Base-by-base conservation (phyloP, 192 early-diverging fungal species). In the Backusella luteola region DNA sequence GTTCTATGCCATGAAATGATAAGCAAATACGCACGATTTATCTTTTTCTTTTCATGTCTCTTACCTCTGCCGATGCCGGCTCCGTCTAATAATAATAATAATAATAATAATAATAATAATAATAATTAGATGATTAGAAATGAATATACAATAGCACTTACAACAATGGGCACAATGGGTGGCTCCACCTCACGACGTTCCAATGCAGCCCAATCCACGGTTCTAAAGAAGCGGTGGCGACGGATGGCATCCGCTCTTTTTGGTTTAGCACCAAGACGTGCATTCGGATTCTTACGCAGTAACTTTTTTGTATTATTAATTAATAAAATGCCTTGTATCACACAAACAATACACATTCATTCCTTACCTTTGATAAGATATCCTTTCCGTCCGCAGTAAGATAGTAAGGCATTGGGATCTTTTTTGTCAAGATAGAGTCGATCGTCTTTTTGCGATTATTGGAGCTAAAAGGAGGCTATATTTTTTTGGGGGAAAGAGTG, bases 381-480 rank as follows among this genome's bases (percentile, higher is more conserved):
- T 95, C 93, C 76, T 90, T 91, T 35, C 94, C 92, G 26, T 90
- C 89, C 23, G 90, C 76, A 3, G 94, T 93, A 46, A 96, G 71
- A 75, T 94, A 96, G 42, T 90, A 89, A 8, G 96, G 96, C 75
- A 93, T 88, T 14, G 84, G 83, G 26, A 94, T 81, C 80, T 96
- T 95, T 79, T 92, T 93, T 67, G 91, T 91, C 49, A 94, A 75
- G 72, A 98, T 96, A 68, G 86, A 88, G 69, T 95, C 94, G 85
- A 93, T 90, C 32, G 95, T 91, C 79, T 95, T 92, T 78, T 93
- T 90, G 34, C 91, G 89, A 74, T 92, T 90, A 67, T 86, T 87
- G 34, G 94, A 93, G 34, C 88, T 92, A 86, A 96, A 98, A 15
- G 94, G 91, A 34, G 92, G 89, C 44, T 85, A 79, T n/a, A 17